These are phyloP conservation scores for Cymbopogon flexuosus DNA, from an alignment of 202 grass and related monocot species.

Conservation along the genomic window DNA sequence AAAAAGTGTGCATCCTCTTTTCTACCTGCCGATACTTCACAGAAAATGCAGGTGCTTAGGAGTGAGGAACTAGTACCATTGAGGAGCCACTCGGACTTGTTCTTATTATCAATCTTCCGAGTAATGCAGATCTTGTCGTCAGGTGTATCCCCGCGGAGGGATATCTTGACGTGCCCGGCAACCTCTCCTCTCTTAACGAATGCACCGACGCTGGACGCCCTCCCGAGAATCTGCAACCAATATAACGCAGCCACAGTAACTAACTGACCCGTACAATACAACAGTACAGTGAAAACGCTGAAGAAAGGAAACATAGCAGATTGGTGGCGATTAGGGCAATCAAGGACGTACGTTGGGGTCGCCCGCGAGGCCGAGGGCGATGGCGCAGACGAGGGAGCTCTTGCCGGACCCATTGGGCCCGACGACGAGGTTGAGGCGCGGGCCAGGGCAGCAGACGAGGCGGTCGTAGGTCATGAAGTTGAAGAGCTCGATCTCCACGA, in stretches of 20 bases:
- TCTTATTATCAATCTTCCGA: slow-evolving; percentile 66
- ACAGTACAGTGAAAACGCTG: neutral
- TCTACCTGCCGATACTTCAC: neutral
- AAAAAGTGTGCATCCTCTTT: neutral
- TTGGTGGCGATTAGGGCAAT: neutral
- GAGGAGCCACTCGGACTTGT: slow-evolving; percentile 89
- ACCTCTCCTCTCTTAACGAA: slow-evolving; percentile 85
- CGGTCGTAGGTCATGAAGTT: slow-evolving; percentile 98
- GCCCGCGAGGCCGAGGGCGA: slow-evolving; percentile 71
- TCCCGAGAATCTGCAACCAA: slow-evolving; percentile 62
- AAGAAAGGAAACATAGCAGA: neutral
- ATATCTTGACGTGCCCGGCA: slow-evolving; percentile 71
- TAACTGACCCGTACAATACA: neutral
- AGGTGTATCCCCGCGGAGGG: slow-evolving; percentile 50
- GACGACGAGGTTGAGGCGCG: slow-evolving; percentile 93
- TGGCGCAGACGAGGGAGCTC: slow-evolving; percentile 85
- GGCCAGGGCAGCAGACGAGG: slow-evolving; percentile 68
- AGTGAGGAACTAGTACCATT: slow-evolving; percentile 44
- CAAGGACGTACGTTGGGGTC: slow-evolving; percentile 47
- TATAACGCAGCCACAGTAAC: neutral
- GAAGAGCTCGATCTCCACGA: slow-evolving; percentile 79
- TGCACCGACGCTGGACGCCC: slow-evolving; percentile 62
- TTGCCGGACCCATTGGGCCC: slow-evolving; percentile 88
- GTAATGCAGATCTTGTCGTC: slow-evolving; percentile 52
- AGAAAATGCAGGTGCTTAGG: neutral